These are phyloP conservation scores for Russula compacta DNA, from an alignment of 768 basidiomycete species.

Conservation along the genomic window DNA sequence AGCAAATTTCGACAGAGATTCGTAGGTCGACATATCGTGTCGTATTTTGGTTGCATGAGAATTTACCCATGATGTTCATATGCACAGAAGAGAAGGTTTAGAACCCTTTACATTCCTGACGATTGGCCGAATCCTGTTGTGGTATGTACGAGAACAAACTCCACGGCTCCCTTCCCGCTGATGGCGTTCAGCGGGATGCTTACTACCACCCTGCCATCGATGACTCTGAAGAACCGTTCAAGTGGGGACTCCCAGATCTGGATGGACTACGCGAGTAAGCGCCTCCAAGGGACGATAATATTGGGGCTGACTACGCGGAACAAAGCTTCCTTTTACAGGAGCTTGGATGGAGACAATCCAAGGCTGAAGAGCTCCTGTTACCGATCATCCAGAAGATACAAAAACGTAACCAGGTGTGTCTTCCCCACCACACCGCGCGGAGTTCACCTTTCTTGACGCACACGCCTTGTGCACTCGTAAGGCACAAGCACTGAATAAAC, in stretches of 20 bases:
- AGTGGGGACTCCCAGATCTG: conserved; percentile 95
- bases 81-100: conserved; percentile 80
- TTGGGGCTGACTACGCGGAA: conserved; percentile 15
- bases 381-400: conserved; percentile 89
- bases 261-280: conserved; percentile 79
- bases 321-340: conserved; percentile 65
- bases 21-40: conserved; percentile 40
- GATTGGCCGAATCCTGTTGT: conserved; percentile 95
- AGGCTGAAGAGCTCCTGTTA: conserved; percentile 84
- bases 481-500: conserved; percentile 60
- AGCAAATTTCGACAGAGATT: conserved; percentile 78
- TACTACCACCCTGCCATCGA: conserved; percentile 91
- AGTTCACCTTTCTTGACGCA: neutral
- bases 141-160: conserved; percentile 36
- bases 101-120: conserved; percentile 62
- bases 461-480: conserved; percentile 27
- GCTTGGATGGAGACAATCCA: conserved; percentile 69
- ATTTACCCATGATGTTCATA: neutral
- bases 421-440: conserved; percentile 1
- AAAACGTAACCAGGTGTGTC: conserved; percentile 61
- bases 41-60: neutral
- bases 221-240: conserved; percentile 86
- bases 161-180: neutral
- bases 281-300: conserved; percentile 14
- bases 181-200: conserved; percentile 60